These are phyloP conservation scores for Claviceps humidiphila DNA, from an alignment of 2,329 filamentous ascomycete genomes.

Conservation along the genomic window DNA sequence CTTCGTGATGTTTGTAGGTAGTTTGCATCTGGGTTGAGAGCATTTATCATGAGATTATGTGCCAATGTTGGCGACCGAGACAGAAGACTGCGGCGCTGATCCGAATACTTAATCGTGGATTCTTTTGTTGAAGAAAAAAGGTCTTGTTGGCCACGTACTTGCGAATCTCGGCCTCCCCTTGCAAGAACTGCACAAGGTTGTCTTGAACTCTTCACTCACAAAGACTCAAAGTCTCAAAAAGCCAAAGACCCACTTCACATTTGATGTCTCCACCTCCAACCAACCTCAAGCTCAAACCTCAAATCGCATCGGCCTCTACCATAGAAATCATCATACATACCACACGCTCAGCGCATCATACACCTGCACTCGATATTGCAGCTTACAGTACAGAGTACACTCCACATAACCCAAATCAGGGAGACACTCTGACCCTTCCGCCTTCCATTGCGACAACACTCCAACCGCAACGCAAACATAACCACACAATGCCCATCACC, in stretches of 20 bases:
- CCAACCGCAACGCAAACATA: background rate
- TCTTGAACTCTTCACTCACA: background rate
- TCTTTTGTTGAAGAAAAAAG: background rate
- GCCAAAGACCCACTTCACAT: background rate
- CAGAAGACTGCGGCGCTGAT: too few species aligned
- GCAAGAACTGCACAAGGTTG: background rate
- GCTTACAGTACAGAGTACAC: too few species aligned
- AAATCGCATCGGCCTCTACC: background rate
- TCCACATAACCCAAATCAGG: too few species aligned
- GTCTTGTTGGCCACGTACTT: background rate
- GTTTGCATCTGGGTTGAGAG: too few species aligned
- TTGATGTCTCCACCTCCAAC: background rate
- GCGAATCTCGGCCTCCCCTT: background rate
- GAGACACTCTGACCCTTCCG: too few species aligned
- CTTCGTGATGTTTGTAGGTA: too few species aligned
- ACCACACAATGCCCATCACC: slow-evolving; percentile 31
- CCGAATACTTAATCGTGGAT: too few species aligned
- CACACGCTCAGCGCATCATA: background rate
- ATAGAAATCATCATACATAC: background rate
- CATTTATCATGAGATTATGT: too few species aligned
- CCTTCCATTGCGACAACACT: too few species aligned
- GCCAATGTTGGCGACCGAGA: too few species aligned
- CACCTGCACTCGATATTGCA: background rate
- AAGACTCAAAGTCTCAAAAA: background rate
- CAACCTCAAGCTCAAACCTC: background rate